Conservation (phyloP, 441 rosid genomes). For the Isatis lusitanica region DNA sequence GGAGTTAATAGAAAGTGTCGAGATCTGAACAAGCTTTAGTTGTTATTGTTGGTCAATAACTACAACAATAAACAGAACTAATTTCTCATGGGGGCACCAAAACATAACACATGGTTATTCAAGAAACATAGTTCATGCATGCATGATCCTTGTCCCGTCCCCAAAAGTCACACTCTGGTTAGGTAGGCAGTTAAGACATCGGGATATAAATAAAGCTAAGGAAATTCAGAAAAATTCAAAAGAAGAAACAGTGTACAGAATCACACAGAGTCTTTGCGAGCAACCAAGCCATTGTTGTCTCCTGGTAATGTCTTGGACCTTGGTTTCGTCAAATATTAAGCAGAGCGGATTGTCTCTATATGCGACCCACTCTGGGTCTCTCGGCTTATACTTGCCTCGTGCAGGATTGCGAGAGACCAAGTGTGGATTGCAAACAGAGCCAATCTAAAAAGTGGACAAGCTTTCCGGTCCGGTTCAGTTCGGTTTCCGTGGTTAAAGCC, state of each 20-base stretch:
- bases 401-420: no score
- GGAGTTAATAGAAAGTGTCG: background rate
- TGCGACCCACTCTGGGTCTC: background rate
- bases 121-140: background rate
- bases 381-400: no score
- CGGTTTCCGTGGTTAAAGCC: conserved; percentile 17
- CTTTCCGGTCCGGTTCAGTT: background rate
- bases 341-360: background rate
- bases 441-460: background rate
- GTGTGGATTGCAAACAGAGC: no score
- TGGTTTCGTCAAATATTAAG: background rate
- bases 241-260: background rate
- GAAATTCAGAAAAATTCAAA: background rate
- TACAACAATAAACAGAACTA: background rate
- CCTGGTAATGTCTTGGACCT: background rate
- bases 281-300: background rate
- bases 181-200: background rate
- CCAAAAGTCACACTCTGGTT: background rate
- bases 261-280: background rate
- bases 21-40: background rate
- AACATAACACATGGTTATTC: background rate
- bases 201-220: background rate
- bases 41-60: background rate
- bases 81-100: background rate
- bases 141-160: background rate